These are phyloP conservation scores for Aureobasidium namibiae DNA, from an alignment of 2,329 filamentous ascomycete species.

Conservation along the genomic window DNA sequence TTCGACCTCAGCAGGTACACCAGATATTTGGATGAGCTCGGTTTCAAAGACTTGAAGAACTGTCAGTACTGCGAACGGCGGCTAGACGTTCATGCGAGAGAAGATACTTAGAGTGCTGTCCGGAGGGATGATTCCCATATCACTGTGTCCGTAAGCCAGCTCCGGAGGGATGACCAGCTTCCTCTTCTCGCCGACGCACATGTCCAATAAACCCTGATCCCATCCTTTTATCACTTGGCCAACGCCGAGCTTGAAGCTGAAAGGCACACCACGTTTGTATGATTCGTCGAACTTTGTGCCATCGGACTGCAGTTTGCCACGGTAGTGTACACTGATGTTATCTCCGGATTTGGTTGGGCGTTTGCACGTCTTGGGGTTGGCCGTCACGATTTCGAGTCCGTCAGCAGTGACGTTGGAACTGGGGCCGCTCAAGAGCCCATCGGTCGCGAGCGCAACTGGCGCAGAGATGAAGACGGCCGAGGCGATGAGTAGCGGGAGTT, in stretches of 20 bases:
- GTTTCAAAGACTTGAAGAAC: conserved; percentile 64
- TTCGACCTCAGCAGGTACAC: conserved; percentile 38
- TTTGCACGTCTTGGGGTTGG: conserved; percentile 33
- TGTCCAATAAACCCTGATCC: conserved; percentile 82
- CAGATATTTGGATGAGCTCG: conserved; percentile 75
- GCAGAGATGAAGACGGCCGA: not conserved
- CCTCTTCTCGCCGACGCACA: conserved; percentile 91
- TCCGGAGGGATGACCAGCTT: conserved; percentile 84
- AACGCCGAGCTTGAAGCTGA: conserved; percentile 69
- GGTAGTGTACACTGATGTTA: conserved; percentile 40
- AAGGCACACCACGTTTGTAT: conserved; percentile 68
- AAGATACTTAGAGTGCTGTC: conserved; percentile 57
- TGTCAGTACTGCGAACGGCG: not conserved
- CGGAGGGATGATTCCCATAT: conserved; percentile 66
- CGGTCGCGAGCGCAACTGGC: not conserved
- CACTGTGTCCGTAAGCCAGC: conserved; percentile 69
- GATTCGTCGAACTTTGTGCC: conserved; percentile 77
- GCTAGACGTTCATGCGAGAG: no score
- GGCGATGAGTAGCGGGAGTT: not conserved
- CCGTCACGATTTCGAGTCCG: conserved; percentile 34
- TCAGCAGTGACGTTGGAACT: not conserved
- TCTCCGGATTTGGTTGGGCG: conserved; percentile 40
- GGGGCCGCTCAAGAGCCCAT: not conserved
- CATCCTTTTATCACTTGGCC: conserved; percentile 90
- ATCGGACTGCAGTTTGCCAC: conserved; percentile 43